Conservation (phyloP, 345 rosid species). For the Eutrema yunnanense region DNA sequence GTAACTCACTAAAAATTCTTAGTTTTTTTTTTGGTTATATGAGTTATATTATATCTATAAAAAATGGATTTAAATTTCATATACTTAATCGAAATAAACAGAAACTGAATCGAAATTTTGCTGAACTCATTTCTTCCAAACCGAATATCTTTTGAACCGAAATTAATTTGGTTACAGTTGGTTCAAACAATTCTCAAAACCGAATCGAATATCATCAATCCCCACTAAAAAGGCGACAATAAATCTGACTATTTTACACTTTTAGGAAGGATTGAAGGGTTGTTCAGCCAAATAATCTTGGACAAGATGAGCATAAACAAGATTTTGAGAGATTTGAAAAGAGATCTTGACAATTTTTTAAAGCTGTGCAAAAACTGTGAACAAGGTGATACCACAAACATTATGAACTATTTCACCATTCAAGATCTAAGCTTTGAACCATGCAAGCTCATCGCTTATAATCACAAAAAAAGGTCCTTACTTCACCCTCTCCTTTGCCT, state of each 20-base stretch:
- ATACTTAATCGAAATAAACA: background rate
- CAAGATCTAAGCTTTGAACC: background rate
- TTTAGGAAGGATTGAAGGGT: too few species aligned
- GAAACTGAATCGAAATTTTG: background rate
- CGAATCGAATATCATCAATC: background rate
- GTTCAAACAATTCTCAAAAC: background rate
- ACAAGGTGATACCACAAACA: background rate
- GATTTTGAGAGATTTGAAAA: too few species aligned
- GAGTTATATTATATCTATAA: too few species aligned
- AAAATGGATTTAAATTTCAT: background rate
- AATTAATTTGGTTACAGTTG: background rate
- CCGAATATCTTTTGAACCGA: background rate
- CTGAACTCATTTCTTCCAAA: background rate
- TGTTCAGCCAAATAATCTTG: too few species aligned
- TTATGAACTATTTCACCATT: background rate
- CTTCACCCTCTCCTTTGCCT: conserved; percentile 2
- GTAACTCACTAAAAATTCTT: background rate
- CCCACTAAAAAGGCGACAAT: background rate
- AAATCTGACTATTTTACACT: background rate
- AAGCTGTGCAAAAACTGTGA: too few species aligned
- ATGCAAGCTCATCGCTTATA: background rate
- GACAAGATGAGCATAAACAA: too few species aligned
- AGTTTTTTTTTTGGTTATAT: too few species aligned
- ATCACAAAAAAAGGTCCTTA: background rate
- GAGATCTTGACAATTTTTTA: too few species aligned